phyloP scores from a whole-genome alignment of 208 protist genomes.

The Angomonas deanei region DNA sequence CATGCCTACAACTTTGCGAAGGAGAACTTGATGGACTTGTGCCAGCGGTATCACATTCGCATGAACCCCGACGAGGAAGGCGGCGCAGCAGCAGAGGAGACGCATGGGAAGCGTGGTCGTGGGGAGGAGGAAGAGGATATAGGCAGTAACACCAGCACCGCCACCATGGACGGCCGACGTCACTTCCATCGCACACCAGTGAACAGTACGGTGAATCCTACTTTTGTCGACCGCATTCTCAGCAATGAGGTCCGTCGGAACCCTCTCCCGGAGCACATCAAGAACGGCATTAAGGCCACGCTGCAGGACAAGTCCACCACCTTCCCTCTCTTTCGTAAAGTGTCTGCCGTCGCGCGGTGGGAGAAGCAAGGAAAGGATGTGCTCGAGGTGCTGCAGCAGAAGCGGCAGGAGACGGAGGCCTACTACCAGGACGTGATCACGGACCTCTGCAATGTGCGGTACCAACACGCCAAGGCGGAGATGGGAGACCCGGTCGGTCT shows the following conservation, averaged over 20 bases:
- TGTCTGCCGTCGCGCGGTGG: conserved; percentile 79
- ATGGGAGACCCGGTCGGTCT: conserved; percentile 96
- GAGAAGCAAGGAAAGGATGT: conserved; percentile 13
- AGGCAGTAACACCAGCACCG: background rate
- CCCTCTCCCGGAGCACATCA: conserved; percentile 35
- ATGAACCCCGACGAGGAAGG: conserved; percentile 4
- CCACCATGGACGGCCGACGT: background rate
- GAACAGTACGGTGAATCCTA: background rate
- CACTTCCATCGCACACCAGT: background rate
- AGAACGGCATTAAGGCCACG: conserved; percentile 35
- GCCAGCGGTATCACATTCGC: conserved; percentile 45
- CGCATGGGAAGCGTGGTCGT: background rate
- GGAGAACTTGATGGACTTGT: conserved; percentile 71
- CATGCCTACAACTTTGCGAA: conserved; percentile 90
- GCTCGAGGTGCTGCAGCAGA: conserved; percentile 52
- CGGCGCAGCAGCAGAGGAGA: background rate
- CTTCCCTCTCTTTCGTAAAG: conserved; percentile 68
- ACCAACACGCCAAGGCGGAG: conserved; percentile 71
- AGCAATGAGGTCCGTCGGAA: conserved; percentile 9
- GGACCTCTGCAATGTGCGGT: conserved; percentile 49
- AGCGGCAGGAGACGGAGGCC: conserved; percentile 41
- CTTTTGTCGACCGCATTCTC: background rate
- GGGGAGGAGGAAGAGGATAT: background rate
- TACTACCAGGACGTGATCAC: conserved; percentile 54
- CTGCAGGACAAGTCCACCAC: conserved; percentile 42